phyloP scores from a whole-genome alignment of 192 early-diverging fungal species.

The Coemansia sp. region DNA sequence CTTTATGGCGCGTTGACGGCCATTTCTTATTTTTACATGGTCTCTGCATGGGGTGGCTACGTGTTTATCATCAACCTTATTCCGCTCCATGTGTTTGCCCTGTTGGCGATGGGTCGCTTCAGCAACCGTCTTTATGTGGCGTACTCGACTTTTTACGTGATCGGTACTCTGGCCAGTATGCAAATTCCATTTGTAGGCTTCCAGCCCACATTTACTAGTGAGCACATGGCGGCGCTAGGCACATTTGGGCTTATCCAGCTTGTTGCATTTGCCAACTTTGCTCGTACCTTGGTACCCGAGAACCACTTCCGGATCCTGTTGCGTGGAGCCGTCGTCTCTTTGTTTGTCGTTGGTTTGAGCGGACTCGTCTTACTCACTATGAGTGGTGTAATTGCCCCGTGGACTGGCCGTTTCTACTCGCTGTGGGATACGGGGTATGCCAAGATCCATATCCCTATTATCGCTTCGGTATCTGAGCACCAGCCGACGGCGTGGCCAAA shows the following conservation, averaged over 20 bases:
- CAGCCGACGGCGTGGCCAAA: constrained; percentile 99
- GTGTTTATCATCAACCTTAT: constrained; percentile 99
- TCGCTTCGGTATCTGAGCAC: constrained; percentile 99
- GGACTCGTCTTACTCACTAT: constrained; percentile 76
- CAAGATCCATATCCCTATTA: constrained; percentile 99
- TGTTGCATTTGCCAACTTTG: constrained; percentile 86
- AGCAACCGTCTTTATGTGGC: constrained; percentile 92
- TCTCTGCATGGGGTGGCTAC: constrained; percentile 99
- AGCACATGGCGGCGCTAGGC: constrained; percentile 99
- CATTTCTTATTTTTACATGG: constrained; percentile 99
- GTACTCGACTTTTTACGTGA: constrained; percentile 97
- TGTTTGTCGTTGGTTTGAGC: constrained; percentile 58
- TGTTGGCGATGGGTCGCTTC: constrained; percentile 96
- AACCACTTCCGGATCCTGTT: constrained; percentile 88
- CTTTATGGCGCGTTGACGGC: constrained; percentile 86
- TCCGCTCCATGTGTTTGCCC: constrained; percentile 92
- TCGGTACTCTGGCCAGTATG: constrained; percentile 97
- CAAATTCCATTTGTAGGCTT: constrained; percentile 99
- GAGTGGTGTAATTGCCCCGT: constrained; percentile 92
- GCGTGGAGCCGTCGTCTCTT: constrained; percentile 61
- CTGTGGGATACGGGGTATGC: constrained; percentile 99
- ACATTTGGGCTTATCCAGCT: constrained; percentile 97
- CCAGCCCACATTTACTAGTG: constrained; percentile 94
- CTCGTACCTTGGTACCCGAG: constrained; percentile 76
- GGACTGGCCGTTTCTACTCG: constrained; percentile 99